Percentiles rank a stretch among this genome's conserved stretches.
Evolutionary conservation across 208 protist species (phyloP).

Genomic region (Lotmaria passim): DNA sequence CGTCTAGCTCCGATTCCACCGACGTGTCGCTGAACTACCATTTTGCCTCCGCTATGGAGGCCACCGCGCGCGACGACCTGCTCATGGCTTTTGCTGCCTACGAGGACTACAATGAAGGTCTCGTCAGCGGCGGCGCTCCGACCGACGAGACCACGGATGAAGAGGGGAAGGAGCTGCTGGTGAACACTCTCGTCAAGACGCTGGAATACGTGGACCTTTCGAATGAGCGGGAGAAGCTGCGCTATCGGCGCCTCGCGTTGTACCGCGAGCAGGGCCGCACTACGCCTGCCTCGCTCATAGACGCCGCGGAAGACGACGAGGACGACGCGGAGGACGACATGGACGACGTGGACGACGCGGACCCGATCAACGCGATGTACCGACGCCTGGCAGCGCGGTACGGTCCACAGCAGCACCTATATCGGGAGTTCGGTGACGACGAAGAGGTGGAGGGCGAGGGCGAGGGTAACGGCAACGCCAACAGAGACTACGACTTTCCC

Average conservation of each 20-base stretch:
- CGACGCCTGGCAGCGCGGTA: constrained; percentile 13
- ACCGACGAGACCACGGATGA: constrained; percentile 4
- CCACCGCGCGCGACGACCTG: constrained; percentile 63
- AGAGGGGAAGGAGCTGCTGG: constrained; percentile 26
- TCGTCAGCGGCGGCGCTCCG: neutral
- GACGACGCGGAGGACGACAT: constrained; percentile 25
- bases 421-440: neutral
- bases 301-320: constrained; percentile 16
- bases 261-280: constrained; percentile 22
- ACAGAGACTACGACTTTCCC: constrained; percentile 13
- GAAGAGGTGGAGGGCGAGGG: neutral
- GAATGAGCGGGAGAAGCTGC: constrained; percentile 78
- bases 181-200: constrained; percentile 40
- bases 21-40: constrained; percentile 82
- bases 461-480: neutral
- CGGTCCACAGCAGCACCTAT: neutral
- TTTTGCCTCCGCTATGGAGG: constrained; percentile 70
- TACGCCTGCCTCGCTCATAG: constrained; percentile 14
- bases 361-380: constrained; percentile 32
- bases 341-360: too few relatives aligned
- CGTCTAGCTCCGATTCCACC: constrained; percentile 54
- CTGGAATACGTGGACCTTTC: constrained; percentile 84
- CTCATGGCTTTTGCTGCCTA: constrained; percentile 52
- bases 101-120: constrained; percentile 32
- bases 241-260: constrained; percentile 46